Evolutionary conservation across 2,329 filamentous ascomycete genomes (phyloP).

Genomic region (Pseudocercospora vitis): DNA sequence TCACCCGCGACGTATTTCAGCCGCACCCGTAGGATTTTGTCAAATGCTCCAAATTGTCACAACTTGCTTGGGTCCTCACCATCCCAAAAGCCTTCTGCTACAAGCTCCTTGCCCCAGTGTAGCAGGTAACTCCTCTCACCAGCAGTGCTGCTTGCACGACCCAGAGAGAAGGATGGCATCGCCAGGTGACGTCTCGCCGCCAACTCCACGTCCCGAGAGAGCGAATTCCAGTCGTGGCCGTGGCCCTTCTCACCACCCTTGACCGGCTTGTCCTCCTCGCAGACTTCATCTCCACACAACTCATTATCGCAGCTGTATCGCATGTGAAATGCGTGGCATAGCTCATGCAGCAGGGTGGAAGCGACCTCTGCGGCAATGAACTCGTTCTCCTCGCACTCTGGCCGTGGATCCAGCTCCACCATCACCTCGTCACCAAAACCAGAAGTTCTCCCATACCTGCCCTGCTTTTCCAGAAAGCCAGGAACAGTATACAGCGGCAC

Average conservation of each 20-base stretch:
- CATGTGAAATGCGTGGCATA: neutral
- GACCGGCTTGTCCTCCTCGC: neutral
- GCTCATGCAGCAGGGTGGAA: neutral
- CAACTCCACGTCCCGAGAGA: neutral
- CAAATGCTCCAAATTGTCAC: neutral
- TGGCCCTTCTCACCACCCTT: neutral
- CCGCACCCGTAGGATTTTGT: constrained; percentile 3
- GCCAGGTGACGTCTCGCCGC: neutral
- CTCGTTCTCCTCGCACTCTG: neutral
- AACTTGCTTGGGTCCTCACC: neutral
- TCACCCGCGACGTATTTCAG: constrained; percentile 6
- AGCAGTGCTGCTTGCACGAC: neutral
- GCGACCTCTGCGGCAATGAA: neutral
- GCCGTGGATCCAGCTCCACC: neutral
- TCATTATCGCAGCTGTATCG: neutral
- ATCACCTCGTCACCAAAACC: neutral
- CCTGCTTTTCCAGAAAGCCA: neutral
- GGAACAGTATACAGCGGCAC: neutral
- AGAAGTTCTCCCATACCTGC: neutral
- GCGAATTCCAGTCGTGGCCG: neutral
- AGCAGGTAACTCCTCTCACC: neutral
- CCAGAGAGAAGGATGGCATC: neutral
- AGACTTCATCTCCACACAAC: neutral
- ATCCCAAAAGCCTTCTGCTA: neutral
- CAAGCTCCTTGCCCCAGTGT: neutral